phyloP scores from a whole-genome alignment of 2,329 filamentous ascomycete species.

The Colletotrichum somersetense region DNA sequence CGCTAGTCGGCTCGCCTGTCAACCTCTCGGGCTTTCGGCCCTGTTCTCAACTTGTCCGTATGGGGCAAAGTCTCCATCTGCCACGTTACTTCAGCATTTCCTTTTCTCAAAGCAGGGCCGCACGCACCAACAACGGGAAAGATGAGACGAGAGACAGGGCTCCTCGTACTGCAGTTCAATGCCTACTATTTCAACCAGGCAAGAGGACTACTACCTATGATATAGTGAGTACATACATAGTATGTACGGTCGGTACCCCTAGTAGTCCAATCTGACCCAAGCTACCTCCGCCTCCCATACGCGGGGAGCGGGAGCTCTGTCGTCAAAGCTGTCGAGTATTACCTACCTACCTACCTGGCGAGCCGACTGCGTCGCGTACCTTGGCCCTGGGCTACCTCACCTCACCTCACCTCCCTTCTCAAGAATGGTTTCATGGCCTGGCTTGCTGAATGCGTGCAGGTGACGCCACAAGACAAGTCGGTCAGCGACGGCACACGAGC shows the following conservation, averaged over 20 bases:
- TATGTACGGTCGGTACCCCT: not conserved
- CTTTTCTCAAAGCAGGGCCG: constrained; percentile 37
- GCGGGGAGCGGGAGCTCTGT: constrained; percentile 8
- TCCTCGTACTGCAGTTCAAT: constrained; percentile 34
- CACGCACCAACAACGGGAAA: constrained; percentile 32
- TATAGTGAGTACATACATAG: not conserved
- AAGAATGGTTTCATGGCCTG: constrained; percentile 27
- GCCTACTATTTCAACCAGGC: constrained; percentile 27
- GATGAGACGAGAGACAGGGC: constrained; percentile 37
- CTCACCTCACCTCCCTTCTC: constrained; percentile 17
- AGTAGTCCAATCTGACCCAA: constrained; percentile 23
- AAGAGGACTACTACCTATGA: constrained; percentile 3
- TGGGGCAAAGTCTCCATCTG: constrained; percentile 40
- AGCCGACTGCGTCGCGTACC: constrained; percentile 12
- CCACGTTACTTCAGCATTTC: constrained; percentile 40
- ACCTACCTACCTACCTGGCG: not conserved
- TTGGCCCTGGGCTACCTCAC: constrained; percentile 21
- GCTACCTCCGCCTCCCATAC: constrained; percentile 9
- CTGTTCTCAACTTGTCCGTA: constrained; percentile 30
- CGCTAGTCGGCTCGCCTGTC: constrained; percentile 21
- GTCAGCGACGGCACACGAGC: constrained; percentile 38
- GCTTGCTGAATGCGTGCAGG: constrained; percentile 22
- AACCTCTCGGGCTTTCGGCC: constrained; percentile 33
- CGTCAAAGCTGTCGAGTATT: constrained; percentile 10
- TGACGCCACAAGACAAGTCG: constrained; percentile 37